Evolutionary conservation across 352 stramenopile species (phyloP).

Genomic region (Phytophthora quininea): DNA sequence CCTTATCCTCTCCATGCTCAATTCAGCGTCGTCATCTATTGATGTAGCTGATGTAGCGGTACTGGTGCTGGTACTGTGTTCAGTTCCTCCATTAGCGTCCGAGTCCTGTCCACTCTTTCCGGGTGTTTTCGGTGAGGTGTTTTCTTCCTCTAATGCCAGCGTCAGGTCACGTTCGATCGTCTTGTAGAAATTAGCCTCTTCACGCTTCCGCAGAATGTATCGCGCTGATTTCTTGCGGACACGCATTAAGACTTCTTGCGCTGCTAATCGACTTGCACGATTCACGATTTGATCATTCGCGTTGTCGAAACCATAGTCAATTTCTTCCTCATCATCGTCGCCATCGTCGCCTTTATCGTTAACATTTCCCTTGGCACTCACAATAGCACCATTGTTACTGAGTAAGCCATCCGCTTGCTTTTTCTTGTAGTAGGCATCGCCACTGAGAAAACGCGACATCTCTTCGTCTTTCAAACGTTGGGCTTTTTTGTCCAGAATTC

Average conservation of each 20-base stretch:
- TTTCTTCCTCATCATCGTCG: conserved; percentile 66
- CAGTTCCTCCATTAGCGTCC: conserved; percentile 30
- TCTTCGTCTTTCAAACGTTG: conserved; percentile 78
- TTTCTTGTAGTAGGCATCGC: conserved; percentile 73
- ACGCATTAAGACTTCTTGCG: conserved; percentile 67
- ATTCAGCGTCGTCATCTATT: conserved; percentile 27
- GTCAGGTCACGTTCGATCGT: conserved; percentile 87
- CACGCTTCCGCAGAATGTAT: conserved; percentile 80
- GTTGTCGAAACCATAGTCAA: conserved; percentile 88
- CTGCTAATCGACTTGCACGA: conserved; percentile 71
- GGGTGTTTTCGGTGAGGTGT: conserved; percentile 15
- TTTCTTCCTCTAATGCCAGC: conserved; percentile 73
- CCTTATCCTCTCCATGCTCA: conserved; percentile 24
- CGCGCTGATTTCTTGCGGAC: conserved; percentile 77
- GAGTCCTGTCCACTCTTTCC: conserved; percentile 22
- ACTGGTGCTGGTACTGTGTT: conserved; percentile 27
- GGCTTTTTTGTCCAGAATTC: conserved; percentile 41
- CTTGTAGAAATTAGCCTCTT: conserved; percentile 82
- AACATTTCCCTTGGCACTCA: conserved; percentile 19
- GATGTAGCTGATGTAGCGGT: conserved; percentile 21
- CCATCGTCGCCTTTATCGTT: conserved; percentile 22
- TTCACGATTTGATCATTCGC: conserved; percentile 84
- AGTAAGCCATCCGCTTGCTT: conserved; percentile 52
- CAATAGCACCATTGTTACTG: conserved; percentile 17
- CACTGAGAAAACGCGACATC: conserved; percentile 73